These are phyloP conservation scores for Globisporangium middletonii DNA, from an alignment of 352 stramenopile genomes.

Conservation along the genomic window DNA sequence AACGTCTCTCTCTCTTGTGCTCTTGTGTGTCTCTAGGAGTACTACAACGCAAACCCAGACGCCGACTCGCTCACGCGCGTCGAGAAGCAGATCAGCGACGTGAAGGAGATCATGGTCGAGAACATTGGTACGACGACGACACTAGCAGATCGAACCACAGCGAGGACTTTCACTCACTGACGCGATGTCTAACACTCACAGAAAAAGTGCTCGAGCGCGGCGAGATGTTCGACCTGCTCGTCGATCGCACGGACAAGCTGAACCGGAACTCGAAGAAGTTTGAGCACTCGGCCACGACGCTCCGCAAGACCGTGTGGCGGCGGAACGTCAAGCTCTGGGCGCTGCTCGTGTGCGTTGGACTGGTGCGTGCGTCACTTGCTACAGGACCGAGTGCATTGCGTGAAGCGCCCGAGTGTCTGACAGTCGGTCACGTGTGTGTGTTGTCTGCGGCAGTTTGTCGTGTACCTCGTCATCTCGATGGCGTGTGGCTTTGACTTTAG, in stretches of 20 bases:
- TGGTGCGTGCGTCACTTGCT: slow-evolving; percentile 25
- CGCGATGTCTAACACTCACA: slow-evolving; percentile 5
- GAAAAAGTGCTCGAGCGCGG: slow-evolving; percentile 98
- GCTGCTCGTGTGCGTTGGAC: slow-evolving; percentile 62
- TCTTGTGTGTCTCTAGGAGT: slow-evolving; percentile 33
- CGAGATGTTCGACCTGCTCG: slow-evolving; percentile 97
- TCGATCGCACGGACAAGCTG: slow-evolving; percentile 93
- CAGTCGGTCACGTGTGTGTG: not conserved
- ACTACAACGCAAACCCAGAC: slow-evolving; percentile 85
- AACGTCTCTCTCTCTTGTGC: not conserved
- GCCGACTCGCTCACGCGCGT: slow-evolving; percentile 91
- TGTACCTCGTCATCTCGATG: slow-evolving; percentile 86
- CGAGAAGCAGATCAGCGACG: slow-evolving; percentile 95
- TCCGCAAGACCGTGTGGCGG: slow-evolving; percentile 87
- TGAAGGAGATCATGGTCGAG: slow-evolving; percentile 98
- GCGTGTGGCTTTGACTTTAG: slow-evolving; percentile 84
- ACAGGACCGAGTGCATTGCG: too few relatives aligned
- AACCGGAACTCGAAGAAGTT: slow-evolving; percentile 97
- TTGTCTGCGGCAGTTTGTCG: slow-evolving; percentile 41
- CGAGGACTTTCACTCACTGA: too few relatives aligned
- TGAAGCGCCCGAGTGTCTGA: too few relatives aligned
- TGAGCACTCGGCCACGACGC: slow-evolving; percentile 84
- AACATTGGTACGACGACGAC: slow-evolving; percentile 87
- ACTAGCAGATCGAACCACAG: too few relatives aligned
- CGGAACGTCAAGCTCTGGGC: slow-evolving; percentile 87